Conservation (phyloP, 1,139 yeast species). For the Kurtzmaniella quercitrusa region DNA sequence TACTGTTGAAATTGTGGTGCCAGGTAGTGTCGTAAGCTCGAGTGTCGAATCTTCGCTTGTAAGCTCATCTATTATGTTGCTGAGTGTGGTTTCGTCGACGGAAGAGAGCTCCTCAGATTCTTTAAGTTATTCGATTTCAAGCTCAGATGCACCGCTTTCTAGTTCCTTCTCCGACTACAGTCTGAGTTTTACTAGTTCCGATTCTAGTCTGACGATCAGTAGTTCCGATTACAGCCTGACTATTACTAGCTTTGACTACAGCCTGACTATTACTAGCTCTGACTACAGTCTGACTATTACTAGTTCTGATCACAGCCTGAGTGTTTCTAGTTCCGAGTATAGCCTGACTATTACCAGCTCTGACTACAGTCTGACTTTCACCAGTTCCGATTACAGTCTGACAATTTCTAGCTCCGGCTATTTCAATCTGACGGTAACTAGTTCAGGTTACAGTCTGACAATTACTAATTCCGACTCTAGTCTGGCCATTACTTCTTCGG, state of each 20-base stretch:
- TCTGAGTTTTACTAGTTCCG: background rate
- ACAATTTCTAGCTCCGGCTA: background rate
- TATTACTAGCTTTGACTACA: background rate
- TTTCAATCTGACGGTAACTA: slow-evolving; percentile 5
- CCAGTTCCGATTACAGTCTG: background rate
- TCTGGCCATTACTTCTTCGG: slow-evolving; percentile 5
- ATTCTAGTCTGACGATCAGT: no score
- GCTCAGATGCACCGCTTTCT: background rate
- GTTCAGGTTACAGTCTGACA: background rate
- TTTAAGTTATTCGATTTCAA: no score
- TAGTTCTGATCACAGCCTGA: background rate
- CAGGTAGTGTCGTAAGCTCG: slow-evolving; percentile 4
- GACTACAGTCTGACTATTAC: background rate
- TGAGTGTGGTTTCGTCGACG: no score
- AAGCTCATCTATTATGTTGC: no score
- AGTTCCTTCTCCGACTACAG: no score
- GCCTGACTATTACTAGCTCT: no score
- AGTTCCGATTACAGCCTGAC: background rate
- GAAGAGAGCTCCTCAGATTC: no score
- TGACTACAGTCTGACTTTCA: background rate
- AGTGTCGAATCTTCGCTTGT: no score
- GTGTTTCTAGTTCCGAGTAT: no score
- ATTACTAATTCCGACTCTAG: background rate
- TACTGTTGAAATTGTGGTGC: slow-evolving; percentile 14
- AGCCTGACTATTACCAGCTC: background rate